phyloP scores from a whole-genome alignment of 148 eudicot species.

The Amaranthus cruentus region DNA sequence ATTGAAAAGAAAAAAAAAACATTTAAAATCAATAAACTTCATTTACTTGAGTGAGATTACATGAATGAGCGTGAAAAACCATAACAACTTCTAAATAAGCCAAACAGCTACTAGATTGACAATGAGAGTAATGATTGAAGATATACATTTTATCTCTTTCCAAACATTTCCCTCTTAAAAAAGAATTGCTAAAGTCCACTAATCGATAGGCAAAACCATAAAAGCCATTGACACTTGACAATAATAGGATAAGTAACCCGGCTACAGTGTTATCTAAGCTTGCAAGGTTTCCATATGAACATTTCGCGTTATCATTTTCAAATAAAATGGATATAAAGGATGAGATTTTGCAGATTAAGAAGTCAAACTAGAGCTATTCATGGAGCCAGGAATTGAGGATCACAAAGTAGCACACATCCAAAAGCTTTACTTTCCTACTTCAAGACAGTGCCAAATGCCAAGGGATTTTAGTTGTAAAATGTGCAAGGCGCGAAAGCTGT shows the following conservation, averaged over 20 bases:
- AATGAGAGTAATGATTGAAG: background rate
- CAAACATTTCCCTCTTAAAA: background rate
- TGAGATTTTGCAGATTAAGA: background rate
- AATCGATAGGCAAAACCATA: background rate
- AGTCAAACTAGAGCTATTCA: background rate
- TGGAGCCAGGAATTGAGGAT: background rate
- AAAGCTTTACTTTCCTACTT: background rate
- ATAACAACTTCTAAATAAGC: background rate
- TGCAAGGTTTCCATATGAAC: background rate
- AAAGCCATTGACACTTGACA: background rate
- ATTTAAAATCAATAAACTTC: background rate
- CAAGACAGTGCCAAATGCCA: conserved; percentile 2
- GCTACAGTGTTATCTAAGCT: background rate
- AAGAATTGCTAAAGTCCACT: background rate
- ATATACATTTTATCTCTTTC: background rate
- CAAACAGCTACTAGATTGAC: background rate
- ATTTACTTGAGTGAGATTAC: background rate
- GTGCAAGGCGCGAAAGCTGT: too few relatives aligned
- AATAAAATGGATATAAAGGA: background rate
- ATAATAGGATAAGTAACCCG: background rate
- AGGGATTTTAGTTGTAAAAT: background rate
- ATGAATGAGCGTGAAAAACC: conserved; percentile 1
- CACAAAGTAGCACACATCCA: conserved; percentile 3
- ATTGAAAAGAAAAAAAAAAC: background rate
- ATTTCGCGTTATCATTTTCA: background rate